Evolutionary conservation across 805 yeast genomes (phyloP).

Genomic region (Candida boleticola): DNA sequence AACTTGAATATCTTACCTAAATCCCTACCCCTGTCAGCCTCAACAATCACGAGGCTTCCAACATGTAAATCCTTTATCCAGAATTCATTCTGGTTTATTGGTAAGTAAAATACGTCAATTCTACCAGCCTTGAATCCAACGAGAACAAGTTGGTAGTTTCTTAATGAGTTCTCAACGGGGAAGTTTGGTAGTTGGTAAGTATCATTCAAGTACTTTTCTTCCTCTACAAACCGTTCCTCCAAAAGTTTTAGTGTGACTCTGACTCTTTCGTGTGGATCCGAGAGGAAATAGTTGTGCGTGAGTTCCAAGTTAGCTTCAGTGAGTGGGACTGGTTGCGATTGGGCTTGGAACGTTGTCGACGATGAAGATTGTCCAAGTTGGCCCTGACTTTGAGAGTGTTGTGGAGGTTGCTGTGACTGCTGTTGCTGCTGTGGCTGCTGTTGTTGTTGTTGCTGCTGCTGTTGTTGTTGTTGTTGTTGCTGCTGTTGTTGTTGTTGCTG

Average conservation of each 20-base stretch:
- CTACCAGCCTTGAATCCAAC: constrained; percentile 81
- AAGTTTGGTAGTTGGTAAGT: constrained; percentile 34
- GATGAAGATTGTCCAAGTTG: not conserved
- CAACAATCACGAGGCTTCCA: constrained; percentile 76
- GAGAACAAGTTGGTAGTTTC: constrained; percentile 46
- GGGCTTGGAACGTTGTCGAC: not conserved
- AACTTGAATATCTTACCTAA: constrained; percentile 63
- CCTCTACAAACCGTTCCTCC: constrained; percentile 27
- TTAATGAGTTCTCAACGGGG: constrained; percentile 35
- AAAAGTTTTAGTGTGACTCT: constrained; percentile 30
- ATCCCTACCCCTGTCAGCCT: constrained; percentile 81
- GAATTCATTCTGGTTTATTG: constrained; percentile 26
- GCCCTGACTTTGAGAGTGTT: not conserved
- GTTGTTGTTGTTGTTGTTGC: not conserved
- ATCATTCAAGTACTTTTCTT: constrained; percentile 27
- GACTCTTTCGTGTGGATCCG: constrained; percentile 39
- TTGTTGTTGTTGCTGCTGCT: not conserved
- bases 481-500: constrained; percentile 1
- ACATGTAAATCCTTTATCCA: constrained; percentile 30
- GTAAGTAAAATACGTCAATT: constrained; percentile 70
- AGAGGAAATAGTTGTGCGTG: constrained; percentile 34
- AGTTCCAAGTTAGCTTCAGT: constrained; percentile 11
- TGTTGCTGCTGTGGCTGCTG: not conserved
- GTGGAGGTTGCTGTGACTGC: not conserved
- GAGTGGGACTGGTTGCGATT: not conserved